Evolutionary conservation across 331 rosid genomes (phyloP), one percentile per base, ranked within the genome.

Genomic region (Ulmus americana): DNA sequence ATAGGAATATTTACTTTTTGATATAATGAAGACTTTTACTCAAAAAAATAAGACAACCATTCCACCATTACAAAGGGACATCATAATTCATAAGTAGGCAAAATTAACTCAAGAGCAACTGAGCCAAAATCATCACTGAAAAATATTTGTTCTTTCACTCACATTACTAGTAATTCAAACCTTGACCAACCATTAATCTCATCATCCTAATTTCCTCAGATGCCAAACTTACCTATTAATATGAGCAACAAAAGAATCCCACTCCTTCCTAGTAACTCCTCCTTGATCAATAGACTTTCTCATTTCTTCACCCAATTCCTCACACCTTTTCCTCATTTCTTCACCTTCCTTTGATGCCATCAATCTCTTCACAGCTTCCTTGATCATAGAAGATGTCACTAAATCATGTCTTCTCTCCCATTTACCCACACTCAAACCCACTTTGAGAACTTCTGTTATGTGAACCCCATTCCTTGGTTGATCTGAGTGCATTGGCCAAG

Each of bases 401-500:
- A 80, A 7, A 63, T 81, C 68, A 6, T 69, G 61, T 5, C 56
- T 51, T 1, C 8, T 69, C 7, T 2, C 60, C 89, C 90, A 85
- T 0, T 81, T 79, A 61, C 44, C 74, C 39, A 84, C 77, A 45
- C 64, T 74, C 2, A 84, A 5, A 1, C 95, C 97, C n/a, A 83
- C 68, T 5, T 69, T 69, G 0, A 91, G 83, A 39, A 88, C 43
- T 2, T 70, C 58, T 0, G 95, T 78, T 13, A 91, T 67, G 71
- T 88, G 43, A 45, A 82, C 83, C 0, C 81, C 57, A 68, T 88
- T 91, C 72, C 91, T 79, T 0, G 96, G 96, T 59, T 91, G 96
- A 41, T 88, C 95, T 0, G 96, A 86, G 47, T 86, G 92, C 87
- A 91, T 81, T 16, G 95, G 95, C 92, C 95, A 91, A 1, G 95